Evolutionary conservation across 2,329 filamentous ascomycete genomes (phyloP).

Genomic region (Fusarium gaditjirri): DNA sequence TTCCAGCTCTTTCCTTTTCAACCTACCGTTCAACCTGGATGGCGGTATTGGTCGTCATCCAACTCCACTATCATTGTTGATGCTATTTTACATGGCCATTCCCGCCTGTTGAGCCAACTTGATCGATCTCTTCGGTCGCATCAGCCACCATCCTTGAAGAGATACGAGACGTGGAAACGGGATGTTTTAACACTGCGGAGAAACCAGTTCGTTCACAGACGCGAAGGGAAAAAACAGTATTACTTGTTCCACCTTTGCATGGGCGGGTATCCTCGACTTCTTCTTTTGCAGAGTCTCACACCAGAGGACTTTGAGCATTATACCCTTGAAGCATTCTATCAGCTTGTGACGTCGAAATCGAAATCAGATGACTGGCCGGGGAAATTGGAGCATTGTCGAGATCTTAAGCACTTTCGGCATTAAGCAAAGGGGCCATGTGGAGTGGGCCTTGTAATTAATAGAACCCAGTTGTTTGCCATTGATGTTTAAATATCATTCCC

Average conservation of each 20-base stretch:
- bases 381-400: not conserved
- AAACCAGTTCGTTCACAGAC: not conserved
- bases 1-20: not conserved
- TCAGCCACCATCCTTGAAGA: not conserved
- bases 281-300: not conserved
- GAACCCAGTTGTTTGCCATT: no score
- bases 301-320: not conserved
- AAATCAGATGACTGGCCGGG: not conserved
- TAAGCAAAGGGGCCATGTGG: fast-evolving
- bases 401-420: no score
- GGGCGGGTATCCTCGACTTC: no score
- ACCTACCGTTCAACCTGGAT: not conserved
- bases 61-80: fast-evolving
- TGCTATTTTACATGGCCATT: not conserved
- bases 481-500: no score
- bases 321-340: not conserved
- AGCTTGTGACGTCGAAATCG: not conserved
- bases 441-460: no score
- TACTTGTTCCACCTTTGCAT: not conserved
- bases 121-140: not conserved
- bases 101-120: not conserved
- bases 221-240: not conserved
- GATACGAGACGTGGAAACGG: not conserved
- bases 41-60: not conserved
- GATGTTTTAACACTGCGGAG: not conserved